Base-by-base conservation (phyloP, 345 rosid genomes). In the Geranium rotundifolium region DNA sequence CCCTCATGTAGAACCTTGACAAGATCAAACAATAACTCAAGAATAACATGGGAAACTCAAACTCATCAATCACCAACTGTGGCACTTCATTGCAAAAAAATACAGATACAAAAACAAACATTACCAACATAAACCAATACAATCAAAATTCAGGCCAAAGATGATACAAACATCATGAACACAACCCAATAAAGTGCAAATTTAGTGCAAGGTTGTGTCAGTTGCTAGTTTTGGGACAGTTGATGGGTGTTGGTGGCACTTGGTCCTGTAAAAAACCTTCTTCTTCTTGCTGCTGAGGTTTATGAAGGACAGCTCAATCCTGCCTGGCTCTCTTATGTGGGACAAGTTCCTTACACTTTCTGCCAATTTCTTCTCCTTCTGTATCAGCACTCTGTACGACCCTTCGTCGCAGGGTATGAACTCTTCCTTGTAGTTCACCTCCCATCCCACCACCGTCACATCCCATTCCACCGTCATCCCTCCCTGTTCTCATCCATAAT, bases 401-500 rank as follows among this genome's bases (percentile, higher is more conserved):
- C 92, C 84, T 58, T 86, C 92, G 54, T 83, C 87, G 1, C 80
- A 79, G 0, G 86, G 92, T 27, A 83, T 57, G 80, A 86, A 84
- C 72, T 78, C 79, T 59, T 86, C 87, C 75, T 71, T 81, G 70
- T 71, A 81, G 2, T 31, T 8, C 7, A 34, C 41, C 41, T 34
- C 41, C 41, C 41, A 34, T 34, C 41, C 41, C 10, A 34, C 41
- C 56, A 80, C 80, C 1, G 37, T 82, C 82, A 84, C 85, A 75
- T 72, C 84, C 86, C 17, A 80, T 0, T 63, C 52, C 23, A 81
- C 19, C 5, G 81, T 81, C 30, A 77, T 75, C 29, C 87, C 89
- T 7, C n/a, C 72, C 88, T 83, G 16, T 34, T 4, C 10, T 8
- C 6, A 34, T 8, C 41, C 41, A 23, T 23, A 8, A 34, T 8